Conservation (phyloP, 495 filamentous ascomycete species). For the Aspergillus panamensis region DNA sequence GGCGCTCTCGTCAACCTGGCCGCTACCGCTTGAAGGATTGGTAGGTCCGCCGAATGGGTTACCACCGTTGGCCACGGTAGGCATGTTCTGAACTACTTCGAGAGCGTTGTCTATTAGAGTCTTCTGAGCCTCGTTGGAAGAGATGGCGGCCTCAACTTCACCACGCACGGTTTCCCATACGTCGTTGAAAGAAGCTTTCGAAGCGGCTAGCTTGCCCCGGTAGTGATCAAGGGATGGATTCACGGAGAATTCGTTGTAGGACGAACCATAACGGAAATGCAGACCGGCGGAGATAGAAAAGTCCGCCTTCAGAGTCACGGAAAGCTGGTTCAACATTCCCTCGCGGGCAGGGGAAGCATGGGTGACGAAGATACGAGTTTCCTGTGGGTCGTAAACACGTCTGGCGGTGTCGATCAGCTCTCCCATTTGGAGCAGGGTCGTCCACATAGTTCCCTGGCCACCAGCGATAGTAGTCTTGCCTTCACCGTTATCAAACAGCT, state of each 20-base stretch:
- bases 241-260: constrained; percentile 99
- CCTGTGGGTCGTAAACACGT: constrained; percentile 95
- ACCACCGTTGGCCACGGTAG: constrained; percentile 84
- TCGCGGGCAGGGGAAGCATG: constrained; percentile 97
- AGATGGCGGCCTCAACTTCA: constrained; percentile 90
- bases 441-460: constrained; percentile 99
- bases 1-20: constrained; percentile 94
- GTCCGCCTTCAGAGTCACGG: constrained; percentile 95
- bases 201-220: constrained; percentile 97
- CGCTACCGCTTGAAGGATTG: constrained; percentile 66
- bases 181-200: constrained; percentile 97
- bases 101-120: constrained; percentile 85
- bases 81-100: constrained; percentile 93
- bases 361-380: constrained; percentile 97
- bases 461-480: constrained; percentile 97
- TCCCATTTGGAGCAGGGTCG: constrained; percentile 95
- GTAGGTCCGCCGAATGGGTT: constrained; percentile 92
- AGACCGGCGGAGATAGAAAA: constrained; percentile 97
- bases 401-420: constrained; percentile 97
- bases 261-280: constrained; percentile 98
- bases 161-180: constrained; percentile 98
- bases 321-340: constrained; percentile 95
- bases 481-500: constrained; percentile 98
- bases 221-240: constrained; percentile 98
- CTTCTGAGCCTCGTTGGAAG: constrained; percentile 88